These are phyloP conservation scores for Lophiostoma macrostomum DNA, from an alignment of 495 filamentous ascomycete species.

Conservation along the genomic window DNA sequence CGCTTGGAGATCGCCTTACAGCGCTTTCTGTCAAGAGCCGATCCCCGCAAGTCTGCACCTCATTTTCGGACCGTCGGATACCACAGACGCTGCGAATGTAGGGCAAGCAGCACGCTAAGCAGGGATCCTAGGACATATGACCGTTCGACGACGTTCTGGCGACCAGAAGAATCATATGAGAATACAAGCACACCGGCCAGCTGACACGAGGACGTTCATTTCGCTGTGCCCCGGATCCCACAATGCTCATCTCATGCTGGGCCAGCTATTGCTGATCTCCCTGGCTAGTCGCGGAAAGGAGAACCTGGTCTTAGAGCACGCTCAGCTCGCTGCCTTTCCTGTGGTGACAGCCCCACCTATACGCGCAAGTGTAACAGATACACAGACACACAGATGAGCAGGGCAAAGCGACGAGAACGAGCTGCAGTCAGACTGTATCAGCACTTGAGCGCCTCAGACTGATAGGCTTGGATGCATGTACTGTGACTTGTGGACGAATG, in stretches of 20 bases:
- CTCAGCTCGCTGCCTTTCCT: neutral
- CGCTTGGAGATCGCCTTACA: constrained; percentile 9
- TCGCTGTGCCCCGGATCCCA: neutral
- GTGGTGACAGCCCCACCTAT: too few relatives aligned
- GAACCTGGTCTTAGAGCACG: neutral
- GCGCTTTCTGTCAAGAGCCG: constrained; percentile 13
- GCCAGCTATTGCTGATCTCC: too few relatives aligned
- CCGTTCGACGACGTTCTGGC: constrained; percentile 3
- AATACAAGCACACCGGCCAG: neutral
- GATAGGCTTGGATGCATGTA: constrained; percentile 1
- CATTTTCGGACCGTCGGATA: constrained; percentile 28
- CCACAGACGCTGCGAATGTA: neutral
- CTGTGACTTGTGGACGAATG: constrained; percentile 5
- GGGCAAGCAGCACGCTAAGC: constrained; percentile 7
- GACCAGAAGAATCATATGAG: constrained; percentile 6
- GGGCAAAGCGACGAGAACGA: neutral
- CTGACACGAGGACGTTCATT: constrained; percentile 5
- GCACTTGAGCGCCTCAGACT: neutral
- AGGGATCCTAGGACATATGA: constrained; percentile 19
- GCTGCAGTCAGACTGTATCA: constrained; percentile 27
- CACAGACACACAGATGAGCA: neutral
- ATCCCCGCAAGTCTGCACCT: constrained; percentile 30
- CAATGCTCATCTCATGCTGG: neutral
- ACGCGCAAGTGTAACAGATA: too few relatives aligned
- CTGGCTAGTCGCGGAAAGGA: neutral